phyloP scores from a whole-genome alignment of 225 moss, liverwort and hornwort species.

The Sphagnum contortum region DNA sequence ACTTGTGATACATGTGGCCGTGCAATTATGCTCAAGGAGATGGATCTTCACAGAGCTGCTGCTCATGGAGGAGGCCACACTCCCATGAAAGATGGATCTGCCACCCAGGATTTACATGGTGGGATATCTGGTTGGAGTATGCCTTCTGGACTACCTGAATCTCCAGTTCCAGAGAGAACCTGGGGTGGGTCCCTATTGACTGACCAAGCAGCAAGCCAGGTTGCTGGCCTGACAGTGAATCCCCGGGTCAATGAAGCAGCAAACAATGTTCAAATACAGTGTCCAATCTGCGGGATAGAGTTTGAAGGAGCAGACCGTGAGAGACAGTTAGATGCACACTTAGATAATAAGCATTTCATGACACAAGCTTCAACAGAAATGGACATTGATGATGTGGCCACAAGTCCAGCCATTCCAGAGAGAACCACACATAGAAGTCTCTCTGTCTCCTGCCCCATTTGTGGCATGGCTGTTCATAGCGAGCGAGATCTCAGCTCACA shows the following conservation, averaged over 20 bases:
- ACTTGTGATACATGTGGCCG: slow-evolving; percentile 39
- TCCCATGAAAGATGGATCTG: background rate
- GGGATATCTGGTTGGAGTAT: background rate
- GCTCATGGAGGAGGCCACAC: slow-evolving; percentile 14
- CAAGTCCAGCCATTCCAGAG: slow-evolving; percentile 6
- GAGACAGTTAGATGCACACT: slow-evolving; percentile 61
- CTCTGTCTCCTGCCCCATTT: slow-evolving; percentile 92
- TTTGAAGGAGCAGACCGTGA: slow-evolving; percentile 56
- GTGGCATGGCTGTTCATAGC: slow-evolving; percentile 96
- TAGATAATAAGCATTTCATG: slow-evolving; percentile 62
- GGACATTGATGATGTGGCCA: slow-evolving; percentile 32
- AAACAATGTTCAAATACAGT: slow-evolving; percentile 10
- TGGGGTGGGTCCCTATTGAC: no score
- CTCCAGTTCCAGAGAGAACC: no score
- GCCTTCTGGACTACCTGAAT: no score
- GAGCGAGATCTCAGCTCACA: slow-evolving; percentile 92
- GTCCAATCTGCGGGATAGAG: slow-evolving; percentile 62
- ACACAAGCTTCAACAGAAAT: slow-evolving; percentile 26
- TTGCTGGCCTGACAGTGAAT: no score
- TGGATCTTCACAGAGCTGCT: slow-evolving; percentile 44
- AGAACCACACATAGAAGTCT: slow-evolving; percentile 34
- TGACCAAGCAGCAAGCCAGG: no score
- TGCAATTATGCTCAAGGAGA: slow-evolving; percentile 43
- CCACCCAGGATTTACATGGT: background rate
- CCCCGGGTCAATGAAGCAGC: no score